Base-by-base conservation (phyloP, 768 basidiomycete species). In the Pisolithus sp. region DNA sequence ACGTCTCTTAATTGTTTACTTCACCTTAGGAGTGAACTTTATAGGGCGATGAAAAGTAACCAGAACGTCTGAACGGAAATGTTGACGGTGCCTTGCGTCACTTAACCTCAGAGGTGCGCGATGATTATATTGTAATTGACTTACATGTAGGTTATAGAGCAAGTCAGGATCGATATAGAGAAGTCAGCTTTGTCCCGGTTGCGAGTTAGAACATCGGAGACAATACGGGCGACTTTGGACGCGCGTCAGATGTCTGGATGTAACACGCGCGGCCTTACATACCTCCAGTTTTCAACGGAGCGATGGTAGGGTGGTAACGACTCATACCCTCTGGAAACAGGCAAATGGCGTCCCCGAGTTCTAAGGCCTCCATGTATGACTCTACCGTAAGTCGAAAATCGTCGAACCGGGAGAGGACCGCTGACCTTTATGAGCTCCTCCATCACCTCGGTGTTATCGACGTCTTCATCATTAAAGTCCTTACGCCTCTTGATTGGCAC, bases 231-330 rank as follows among this genome's bases (percentile, higher is more conserved):
- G 21, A 89, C 91, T 89, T 26, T 40, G 12, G 4, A 49, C 10
- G 47, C 50, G 51, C 46, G 36, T 55, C 30, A n/a, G 5, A 44
- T 12, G 31, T 36, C 37, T 20, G 52, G 10, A 48, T 26, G 1
- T 49, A 6, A 17, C 13, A 17, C 17, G 3, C 15, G 43, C 30
- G 37, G 23, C 36, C n/a, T 17, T 3, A 64, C 73, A 42, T 49
- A 86, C 88, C 87, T 66, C 92, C 92, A 9, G 91, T 92, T 66
- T 90, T 91, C 47, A 94, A 66, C 3, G 91, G 89, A 4, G 90
- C 87, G 49, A 94, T 86, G n/a, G 79, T 83, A 0, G 91, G 89
- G 58, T 89, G 86, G 65, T 85, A 94, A 41, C 89, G 75, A 60
- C 88, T 90, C 71, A 83, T 78, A 1, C 92, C 93, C 69, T 93